Percentiles rank a stretch among this genome's conserved stretches.
These are phyloP conservation scores for Kazachstania africana DNA, from an alignment of 805 yeast species.

Conservation along the genomic window DNA sequence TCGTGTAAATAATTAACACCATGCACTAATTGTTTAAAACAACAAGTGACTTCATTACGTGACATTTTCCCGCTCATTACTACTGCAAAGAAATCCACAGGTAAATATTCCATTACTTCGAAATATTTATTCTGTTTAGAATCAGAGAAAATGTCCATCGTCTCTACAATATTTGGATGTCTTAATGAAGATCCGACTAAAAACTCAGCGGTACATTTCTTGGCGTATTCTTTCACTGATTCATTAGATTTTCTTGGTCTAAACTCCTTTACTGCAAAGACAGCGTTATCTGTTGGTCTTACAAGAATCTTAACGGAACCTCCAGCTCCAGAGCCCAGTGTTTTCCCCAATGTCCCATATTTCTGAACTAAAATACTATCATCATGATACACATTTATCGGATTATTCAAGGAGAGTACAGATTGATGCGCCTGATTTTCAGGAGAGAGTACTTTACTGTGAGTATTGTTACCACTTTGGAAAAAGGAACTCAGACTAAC, in stretches of 20 bases:
- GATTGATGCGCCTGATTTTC: slow-evolving; percentile 17
- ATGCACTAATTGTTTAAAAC: slow-evolving; percentile 57
- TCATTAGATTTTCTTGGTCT: slow-evolving; percentile 60
- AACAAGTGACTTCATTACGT: slow-evolving; percentile 70
- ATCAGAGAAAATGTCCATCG: slow-evolving; percentile 48
- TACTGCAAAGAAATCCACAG: slow-evolving; percentile 71
- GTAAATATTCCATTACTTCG: slow-evolving; percentile 80
- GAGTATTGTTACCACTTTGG: background rate
- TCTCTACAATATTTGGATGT: slow-evolving; percentile 71
- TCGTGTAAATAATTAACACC: slow-evolving; percentile 67
- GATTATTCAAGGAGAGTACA: slow-evolving; percentile 20
- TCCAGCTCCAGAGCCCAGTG: slow-evolving; percentile 77
- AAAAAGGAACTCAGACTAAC: slow-evolving; percentile 2
- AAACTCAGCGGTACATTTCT: slow-evolving; percentile 75
- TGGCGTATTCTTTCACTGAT: slow-evolving; percentile 61
- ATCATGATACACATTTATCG: slow-evolving; percentile 30
- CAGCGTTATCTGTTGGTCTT: slow-evolving; percentile 53
- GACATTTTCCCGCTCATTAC: slow-evolving; percentile 79
- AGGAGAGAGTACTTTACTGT: slow-evolving; percentile 5
- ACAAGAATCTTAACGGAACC: slow-evolving; percentile 67
- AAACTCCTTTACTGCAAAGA: slow-evolving; percentile 77
- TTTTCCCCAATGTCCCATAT: slow-evolving; percentile 63
- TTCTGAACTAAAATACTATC: slow-evolving; percentile 42
- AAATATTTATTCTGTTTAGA: slow-evolving; percentile 56
- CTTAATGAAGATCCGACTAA: slow-evolving; percentile 72